Evolutionary conservation across 495 filamentous ascomycete species (phyloP).

Genomic region (Lepraria neglecta): DNA sequence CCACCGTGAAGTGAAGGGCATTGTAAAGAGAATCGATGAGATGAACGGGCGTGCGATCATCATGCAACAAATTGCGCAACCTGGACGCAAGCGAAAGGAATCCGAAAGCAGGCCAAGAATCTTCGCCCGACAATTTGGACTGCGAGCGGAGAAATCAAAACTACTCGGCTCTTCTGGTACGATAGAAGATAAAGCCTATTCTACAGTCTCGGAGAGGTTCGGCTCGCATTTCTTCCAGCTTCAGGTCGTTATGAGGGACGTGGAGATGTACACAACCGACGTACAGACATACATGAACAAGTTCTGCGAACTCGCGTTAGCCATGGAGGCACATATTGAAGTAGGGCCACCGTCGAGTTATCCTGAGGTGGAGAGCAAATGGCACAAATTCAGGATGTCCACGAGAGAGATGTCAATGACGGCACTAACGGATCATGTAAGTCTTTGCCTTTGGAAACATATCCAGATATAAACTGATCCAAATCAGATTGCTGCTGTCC

Average conservation of each 20-base stretch:
- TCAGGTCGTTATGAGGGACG: slow-evolving; percentile 83
- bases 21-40: slow-evolving; percentile 82
- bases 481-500: slow-evolving; percentile 61
- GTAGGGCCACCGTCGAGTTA: slow-evolving; percentile 51
- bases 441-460: slow-evolving; percentile 33
- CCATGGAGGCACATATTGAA: slow-evolving; percentile 61
- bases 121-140: slow-evolving; percentile 78
- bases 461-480: slow-evolving; percentile 18
- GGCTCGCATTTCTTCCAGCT: slow-evolving; percentile 82
- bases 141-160: slow-evolving; percentile 70
- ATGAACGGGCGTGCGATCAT: slow-evolving; percentile 86
- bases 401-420: slow-evolving; percentile 74
- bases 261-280: slow-evolving; percentile 75
- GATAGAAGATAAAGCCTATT: slow-evolving; percentile 74
- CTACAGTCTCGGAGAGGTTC: slow-evolving; percentile 67
- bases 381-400: slow-evolving; percentile 75
- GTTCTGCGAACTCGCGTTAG: slow-evolving; percentile 61
- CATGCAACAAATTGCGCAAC: slow-evolving; percentile 75
- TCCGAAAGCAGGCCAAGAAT: slow-evolving; percentile 71
- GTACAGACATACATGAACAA: slow-evolving; percentile 63
- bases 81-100: slow-evolving; percentile 73
- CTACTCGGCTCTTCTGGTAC: slow-evolving; percentile 58
- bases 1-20: slow-evolving; percentile 55
- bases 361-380: slow-evolving; percentile 82
- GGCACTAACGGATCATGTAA: slow-evolving; percentile 79